Evolutionary conservation across 192 early-diverging fungal species (phyloP).

Genomic region (Coemansia sp.): DNA sequence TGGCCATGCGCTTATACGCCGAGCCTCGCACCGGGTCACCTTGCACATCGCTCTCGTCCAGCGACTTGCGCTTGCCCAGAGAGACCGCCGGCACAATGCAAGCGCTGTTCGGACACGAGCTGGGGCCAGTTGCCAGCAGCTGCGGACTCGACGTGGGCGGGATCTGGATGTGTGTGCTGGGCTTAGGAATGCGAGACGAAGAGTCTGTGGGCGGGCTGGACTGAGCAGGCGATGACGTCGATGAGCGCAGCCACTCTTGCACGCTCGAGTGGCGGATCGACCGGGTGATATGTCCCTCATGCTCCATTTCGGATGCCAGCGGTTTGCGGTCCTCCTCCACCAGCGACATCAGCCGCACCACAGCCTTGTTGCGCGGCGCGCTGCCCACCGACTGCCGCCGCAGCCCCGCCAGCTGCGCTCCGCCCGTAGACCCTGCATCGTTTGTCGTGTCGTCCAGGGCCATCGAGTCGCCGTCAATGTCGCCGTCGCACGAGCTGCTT

Average conservation of each 20-base stretch:
- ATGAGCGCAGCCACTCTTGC: constrained; percentile 51
- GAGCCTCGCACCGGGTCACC: constrained; percentile 3
- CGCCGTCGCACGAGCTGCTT: constrained; percentile 9
- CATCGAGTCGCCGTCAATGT: constrained; percentile 25
- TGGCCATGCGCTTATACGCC: constrained; percentile 47
- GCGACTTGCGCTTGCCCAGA: constrained; percentile 38
- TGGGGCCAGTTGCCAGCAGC: constrained; percentile 9
- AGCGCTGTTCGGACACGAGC: constrained; percentile 8
- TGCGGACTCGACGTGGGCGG: constrained; percentile 31
- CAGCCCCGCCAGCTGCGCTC: background rate
- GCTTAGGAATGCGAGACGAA: background rate
- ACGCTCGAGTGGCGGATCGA: constrained; percentile 47
- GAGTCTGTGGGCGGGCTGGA: constrained; percentile 17
- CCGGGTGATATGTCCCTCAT: constrained; percentile 52
- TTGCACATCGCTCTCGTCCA: constrained; percentile 16
- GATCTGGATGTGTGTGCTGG: background rate
- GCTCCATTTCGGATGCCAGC: constrained; percentile 53
- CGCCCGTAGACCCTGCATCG: constrained; percentile 9
- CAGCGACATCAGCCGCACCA: constrained; percentile 42
- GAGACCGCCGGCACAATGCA: constrained; percentile 3
- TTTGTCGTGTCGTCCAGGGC: constrained; percentile 10
- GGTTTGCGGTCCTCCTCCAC: constrained; percentile 46
- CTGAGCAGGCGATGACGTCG: constrained; percentile 8
- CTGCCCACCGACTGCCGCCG: constrained; percentile 23
- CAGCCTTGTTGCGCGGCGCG: constrained; percentile 49